A percentile compares a stretch with the other conserved stretches of the same genome.
Evolutionary conservation across 768 basidiomycete species (phyloP).

Genomic region (Leccinum subtestaceum): DNA sequence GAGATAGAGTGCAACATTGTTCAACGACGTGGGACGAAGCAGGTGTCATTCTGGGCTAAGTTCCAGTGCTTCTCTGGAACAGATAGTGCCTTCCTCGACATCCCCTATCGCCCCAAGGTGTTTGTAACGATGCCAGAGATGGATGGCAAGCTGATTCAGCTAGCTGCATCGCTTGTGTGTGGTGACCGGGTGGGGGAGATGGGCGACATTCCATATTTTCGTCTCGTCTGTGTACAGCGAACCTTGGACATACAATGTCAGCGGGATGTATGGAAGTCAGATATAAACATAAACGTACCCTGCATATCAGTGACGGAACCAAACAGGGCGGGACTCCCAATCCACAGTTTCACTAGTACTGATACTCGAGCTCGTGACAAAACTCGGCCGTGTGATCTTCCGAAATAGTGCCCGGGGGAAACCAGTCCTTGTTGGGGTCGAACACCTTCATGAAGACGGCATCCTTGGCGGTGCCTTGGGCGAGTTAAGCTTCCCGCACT

Average conservation of each 20-base stretch:
- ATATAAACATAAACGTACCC: conserved; percentile 52
- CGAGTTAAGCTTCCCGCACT: conserved; percentile 48
- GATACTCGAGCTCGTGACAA: conserved; percentile 83
- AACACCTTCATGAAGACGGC: conserved; percentile 53
- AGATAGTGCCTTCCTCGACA: too few relatives aligned
- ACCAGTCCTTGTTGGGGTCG: conserved; percentile 50
- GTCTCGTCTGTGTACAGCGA: conserved; percentile 74
- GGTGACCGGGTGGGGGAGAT: conserved; percentile 46
- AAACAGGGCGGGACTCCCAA: conserved; percentile 75
- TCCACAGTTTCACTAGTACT: conserved; percentile 90
- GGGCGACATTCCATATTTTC: conserved; percentile 90
- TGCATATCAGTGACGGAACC: conserved; percentile 96
- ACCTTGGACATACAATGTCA: conserved; percentile 34
- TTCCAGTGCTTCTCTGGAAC: too few relatives aligned
- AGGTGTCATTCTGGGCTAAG: too few relatives aligned
- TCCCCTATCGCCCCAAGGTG: too few relatives aligned
- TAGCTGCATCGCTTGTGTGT: too few relatives aligned
- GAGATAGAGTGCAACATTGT: too few relatives aligned
- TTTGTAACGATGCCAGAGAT: too few relatives aligned
- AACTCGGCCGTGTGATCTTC: conserved; percentile 86
- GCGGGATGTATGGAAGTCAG: background rate
- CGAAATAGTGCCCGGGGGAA: conserved; percentile 62
- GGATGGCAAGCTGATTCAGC: too few relatives aligned
- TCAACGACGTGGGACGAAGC: too few relatives aligned
- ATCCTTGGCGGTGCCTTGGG: conserved; percentile 41